Conservation (phyloP, 2,329 filamentous ascomycete genomes). For the Monosporascus sp. region DNA sequence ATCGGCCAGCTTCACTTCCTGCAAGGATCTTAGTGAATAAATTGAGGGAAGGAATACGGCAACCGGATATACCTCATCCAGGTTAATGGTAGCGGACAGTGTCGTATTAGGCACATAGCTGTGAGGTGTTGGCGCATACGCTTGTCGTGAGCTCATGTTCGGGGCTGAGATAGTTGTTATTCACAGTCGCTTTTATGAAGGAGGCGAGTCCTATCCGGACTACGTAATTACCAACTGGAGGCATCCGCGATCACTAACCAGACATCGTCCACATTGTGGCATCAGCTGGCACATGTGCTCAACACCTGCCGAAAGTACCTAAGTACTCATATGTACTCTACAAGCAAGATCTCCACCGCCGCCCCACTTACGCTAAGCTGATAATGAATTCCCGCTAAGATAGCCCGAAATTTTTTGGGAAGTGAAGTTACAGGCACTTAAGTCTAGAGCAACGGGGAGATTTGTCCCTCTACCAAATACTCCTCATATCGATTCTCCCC, state of each 20-base stretch:
- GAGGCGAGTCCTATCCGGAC: neutral
- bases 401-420: conserved; percentile 18
- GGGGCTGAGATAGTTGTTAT: conserved; percentile 2
- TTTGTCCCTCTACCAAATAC: conserved; percentile 5
- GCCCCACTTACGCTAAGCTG: conserved; percentile 14
- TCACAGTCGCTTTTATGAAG: neutral
- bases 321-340: too few relatives aligned
- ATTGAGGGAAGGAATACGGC: neutral
- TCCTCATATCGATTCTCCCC: conserved; percentile 1
- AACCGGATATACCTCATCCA: conserved; percentile 66
- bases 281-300: too few relatives aligned
- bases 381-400: neutral
- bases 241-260: neutral
- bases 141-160: conserved; percentile 55
- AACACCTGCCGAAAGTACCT: too few relatives aligned
- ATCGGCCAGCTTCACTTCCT: conserved; percentile 91
- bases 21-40: conserved; percentile 5
- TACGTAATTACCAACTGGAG: neutral
- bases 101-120: conserved; percentile 85
- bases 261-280: neutral
- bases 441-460: neutral
- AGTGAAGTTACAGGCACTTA: neutral
- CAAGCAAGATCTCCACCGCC: neutral
- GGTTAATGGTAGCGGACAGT: conserved; percentile 83
- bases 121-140: conserved; percentile 85